Percentiles rank a stretch among this genome's conserved stretches.
These are phyloP conservation scores for Neofusicoccum kwambonambiense DNA, from an alignment of 2,329 filamentous ascomycete species.

Conservation along the genomic window DNA sequence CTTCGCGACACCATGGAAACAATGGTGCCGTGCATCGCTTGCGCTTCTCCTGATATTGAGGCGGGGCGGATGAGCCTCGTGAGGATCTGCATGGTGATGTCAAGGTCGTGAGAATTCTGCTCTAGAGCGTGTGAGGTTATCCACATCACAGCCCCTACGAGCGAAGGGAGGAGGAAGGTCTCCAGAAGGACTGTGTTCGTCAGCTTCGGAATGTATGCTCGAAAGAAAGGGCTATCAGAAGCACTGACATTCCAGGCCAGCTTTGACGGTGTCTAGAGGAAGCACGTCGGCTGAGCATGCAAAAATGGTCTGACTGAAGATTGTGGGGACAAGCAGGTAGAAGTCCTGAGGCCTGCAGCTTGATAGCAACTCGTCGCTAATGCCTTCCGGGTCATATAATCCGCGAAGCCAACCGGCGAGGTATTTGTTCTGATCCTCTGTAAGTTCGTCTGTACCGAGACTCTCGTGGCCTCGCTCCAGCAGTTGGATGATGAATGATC, in stretches of 20 bases:
- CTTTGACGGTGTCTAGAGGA: conserved; percentile 67
- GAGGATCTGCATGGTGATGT: conserved; percentile 68
- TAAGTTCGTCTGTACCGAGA: conserved; percentile 59
- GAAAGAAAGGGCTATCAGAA: not conserved
- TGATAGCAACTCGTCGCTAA: conserved; percentile 78
- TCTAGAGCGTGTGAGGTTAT: conserved; percentile 69
- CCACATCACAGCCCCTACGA: conserved; percentile 72
- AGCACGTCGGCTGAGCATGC: conserved; percentile 66
- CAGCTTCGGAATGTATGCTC: not conserved
- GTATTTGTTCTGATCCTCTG: conserved; percentile 64
- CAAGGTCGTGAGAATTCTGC: conserved; percentile 61
- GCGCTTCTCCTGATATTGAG: conserved; percentile 70
- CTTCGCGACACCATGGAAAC: conserved; percentile 69
- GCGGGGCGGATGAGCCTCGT: conserved; percentile 69
- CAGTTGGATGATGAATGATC: conserved; percentile 69
- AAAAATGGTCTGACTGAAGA: conserved; percentile 73
- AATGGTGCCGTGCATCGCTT: conserved; percentile 68
- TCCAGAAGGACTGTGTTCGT: conserved; percentile 67
- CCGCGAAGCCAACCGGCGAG: conserved; percentile 74
- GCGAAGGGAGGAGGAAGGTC: conserved; percentile 74
- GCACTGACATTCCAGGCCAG: conserved; percentile 69
- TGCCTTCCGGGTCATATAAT: conserved; percentile 68
- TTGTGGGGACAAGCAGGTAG: conserved; percentile 71
- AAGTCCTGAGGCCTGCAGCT: conserved; percentile 81
- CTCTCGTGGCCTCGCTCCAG: conserved; percentile 60